Evolutionary conservation across 116 monocot genomes (phyloP).

Genomic region (Thalassia testudinum): DNA sequence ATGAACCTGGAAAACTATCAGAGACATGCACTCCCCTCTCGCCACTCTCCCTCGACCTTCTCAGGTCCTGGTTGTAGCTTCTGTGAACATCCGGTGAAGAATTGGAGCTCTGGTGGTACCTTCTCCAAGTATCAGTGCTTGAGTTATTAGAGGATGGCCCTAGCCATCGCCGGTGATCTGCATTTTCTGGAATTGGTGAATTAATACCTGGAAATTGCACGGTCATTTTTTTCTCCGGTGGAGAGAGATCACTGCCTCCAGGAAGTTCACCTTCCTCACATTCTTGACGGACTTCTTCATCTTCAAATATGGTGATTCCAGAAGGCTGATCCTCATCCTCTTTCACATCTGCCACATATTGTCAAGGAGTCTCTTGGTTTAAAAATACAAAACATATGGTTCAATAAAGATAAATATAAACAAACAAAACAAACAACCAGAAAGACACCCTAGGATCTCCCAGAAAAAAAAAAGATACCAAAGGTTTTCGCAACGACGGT

Average conservation of each 20-base stretch:
- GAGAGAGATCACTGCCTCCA: slow-evolving; percentile 21
- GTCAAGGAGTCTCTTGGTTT: too few species aligned
- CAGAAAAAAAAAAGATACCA: too few species aligned
- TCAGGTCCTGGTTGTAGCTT: slow-evolving; percentile 7
- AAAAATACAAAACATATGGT: too few species aligned
- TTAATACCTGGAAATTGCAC: slow-evolving; percentile 79
- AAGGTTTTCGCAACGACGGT: too few species aligned
- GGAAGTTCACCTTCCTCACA: slow-evolving; percentile 67
- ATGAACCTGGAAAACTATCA: slow-evolving; percentile 1
- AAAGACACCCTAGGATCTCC: too few species aligned
- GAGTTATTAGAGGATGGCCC: slow-evolving; percentile 2
- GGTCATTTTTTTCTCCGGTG: slow-evolving; percentile 37
- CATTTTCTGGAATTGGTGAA: slow-evolving; percentile 73
- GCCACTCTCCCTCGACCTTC: background rate
- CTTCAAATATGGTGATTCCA: slow-evolving; percentile 70
- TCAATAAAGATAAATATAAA: too few species aligned
- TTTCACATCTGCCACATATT: slow-evolving; percentile 5
- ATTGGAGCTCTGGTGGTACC: slow-evolving; percentile 1
- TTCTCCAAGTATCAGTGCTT: slow-evolving; percentile 5
- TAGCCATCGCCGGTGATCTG: slow-evolving; percentile 44
- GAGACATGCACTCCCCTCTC: slow-evolving; percentile 3
- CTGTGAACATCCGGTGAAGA: slow-evolving; percentile 2
- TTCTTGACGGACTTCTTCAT: slow-evolving; percentile 38
- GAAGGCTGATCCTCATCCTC: slow-evolving; percentile 65
- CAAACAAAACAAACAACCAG: too few species aligned